Evolutionary conservation across 352 stramenopile species (phyloP), one percentile per base, ranked within the genome.

Genomic region (Phytopythium chamaehyphon): DNA sequence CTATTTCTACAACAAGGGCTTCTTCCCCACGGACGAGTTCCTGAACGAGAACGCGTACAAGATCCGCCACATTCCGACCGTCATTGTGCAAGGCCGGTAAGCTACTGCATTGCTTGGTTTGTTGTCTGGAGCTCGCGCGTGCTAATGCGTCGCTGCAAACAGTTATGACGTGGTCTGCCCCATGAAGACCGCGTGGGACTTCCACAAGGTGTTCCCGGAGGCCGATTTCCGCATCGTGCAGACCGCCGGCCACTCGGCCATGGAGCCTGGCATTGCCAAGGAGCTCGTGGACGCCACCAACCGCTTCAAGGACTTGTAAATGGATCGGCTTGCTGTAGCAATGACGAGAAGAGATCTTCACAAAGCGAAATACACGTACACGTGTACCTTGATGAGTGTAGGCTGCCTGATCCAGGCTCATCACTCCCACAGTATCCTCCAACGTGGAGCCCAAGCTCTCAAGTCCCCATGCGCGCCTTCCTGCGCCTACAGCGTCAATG

Each of bases 1-100:
- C 60, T 97, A 95, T 65, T 97, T 97, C 26, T 61, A 89, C 37
- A 82, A 97, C 70, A 81, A 88, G 43, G 90, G 85, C 19, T 97
- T 95, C 66, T 96, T 97, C 64, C 78, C 86, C 8, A 75, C 43
- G 21, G 82, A 95, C 57, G 75, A 87, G 42, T 96, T 93, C 51
- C 57, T 97, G 45, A 83, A 96, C 40, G 83, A 96, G 47, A 89
- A 97, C 55, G 79, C 80, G 33, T 70, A 89, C 66, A 93, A 93
- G 71, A 96, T 97, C 63, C 80, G 83, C 40, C 81, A 97, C 65
- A 96, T 97, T 60, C 90, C 90, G 8, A 94, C 83, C 4, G 80
- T 96, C 2, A 96, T 97, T 51, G 84, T 97, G 18, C 90, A 97
- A 59, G 88, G 90, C 59, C 65, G 90, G 69, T 93, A 66, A 40